Percentiles rank a stretch among this genome's conserved stretches.
Evolutionary conservation across 2,329 filamentous ascomycete genomes (phyloP).

Genomic region (Diaporthe ampelina): DNA sequence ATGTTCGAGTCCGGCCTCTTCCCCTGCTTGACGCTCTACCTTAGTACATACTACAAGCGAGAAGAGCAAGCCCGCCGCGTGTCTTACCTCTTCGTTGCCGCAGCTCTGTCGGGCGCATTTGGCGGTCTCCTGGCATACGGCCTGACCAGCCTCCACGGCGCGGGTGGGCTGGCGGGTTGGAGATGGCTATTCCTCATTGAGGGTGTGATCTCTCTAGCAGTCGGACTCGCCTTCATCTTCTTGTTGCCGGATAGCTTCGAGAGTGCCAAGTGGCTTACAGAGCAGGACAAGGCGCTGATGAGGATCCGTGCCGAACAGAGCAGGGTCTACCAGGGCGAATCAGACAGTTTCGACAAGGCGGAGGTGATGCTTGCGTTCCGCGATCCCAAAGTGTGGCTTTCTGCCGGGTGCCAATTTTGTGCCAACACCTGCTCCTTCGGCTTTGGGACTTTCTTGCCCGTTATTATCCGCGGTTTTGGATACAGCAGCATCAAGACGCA

Average conservation of each 20-base stretch:
- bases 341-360: constrained; percentile 63
- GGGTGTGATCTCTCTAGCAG: constrained; percentile 50
- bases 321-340: constrained; percentile 61
- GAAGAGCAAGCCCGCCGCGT: constrained; percentile 43
- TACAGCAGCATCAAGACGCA: constrained; percentile 65
- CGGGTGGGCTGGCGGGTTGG: constrained; percentile 51
- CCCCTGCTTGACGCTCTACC: constrained; percentile 45
- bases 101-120: constrained; percentile 53
- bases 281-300: constrained; percentile 61
- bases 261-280: too few species aligned
- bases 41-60: constrained; percentile 46
- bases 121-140: constrained; percentile 55
- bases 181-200: constrained; percentile 55
- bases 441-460: constrained; percentile 71
- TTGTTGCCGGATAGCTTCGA: constrained; percentile 40
- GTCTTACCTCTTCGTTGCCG: constrained; percentile 50
- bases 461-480: constrained; percentile 66
- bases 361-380: constrained; percentile 62
- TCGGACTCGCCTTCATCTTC: too few species aligned
- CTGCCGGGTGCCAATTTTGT: constrained; percentile 58
- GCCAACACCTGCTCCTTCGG: constrained; percentile 67
- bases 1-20: constrained; percentile 46
- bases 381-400: constrained; percentile 66
- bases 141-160: constrained; percentile 51
- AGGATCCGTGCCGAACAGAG: constrained; percentile 54